These are phyloP conservation scores for Podospora anserina DNA, from an alignment of 495 filamentous ascomycete species.

Conservation along the genomic window DNA sequence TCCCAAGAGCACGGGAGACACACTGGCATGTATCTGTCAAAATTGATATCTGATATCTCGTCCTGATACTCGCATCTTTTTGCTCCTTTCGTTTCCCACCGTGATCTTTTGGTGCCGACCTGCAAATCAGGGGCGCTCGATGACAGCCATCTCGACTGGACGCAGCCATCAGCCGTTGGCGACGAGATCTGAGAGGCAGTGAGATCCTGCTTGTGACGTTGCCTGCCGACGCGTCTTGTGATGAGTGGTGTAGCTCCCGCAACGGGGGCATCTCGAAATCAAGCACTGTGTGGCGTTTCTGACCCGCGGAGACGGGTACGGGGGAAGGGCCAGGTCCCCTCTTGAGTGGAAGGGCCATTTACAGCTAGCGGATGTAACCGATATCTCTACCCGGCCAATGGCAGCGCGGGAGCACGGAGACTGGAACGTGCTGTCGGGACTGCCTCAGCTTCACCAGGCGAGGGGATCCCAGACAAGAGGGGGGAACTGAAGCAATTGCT, in stretches of 20 bases:
- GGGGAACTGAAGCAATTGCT: not conserved
- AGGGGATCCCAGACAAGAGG: not conserved
- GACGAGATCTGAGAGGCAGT: not conserved
- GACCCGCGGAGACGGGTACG: slow-evolving; percentile 3
- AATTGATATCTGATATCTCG: slow-evolving; percentile 6
- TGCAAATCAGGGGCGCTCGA: not conserved
- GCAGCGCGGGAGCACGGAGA: not conserved
- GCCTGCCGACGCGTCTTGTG: not conserved
- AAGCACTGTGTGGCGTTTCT: slow-evolving; percentile 3
- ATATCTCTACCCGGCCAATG: not conserved
- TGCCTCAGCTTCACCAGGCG: not conserved
- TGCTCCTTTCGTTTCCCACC: not conserved
- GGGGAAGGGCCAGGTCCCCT: not conserved
- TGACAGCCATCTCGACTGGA: slow-evolving; percentile 1
- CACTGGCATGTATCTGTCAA: not conserved
- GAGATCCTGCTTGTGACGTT: not conserved
- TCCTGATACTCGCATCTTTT: not conserved
- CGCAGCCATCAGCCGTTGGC: not conserved
- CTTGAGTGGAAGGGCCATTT: not conserved
- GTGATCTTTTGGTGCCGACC: not conserved
- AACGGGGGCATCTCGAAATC: not conserved
- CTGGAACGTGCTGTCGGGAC: slow-evolving; percentile 2
- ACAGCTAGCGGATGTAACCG: slow-evolving; percentile 1
- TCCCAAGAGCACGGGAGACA: not conserved
- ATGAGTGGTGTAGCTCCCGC: not conserved